A percentile compares a stretch with the other conserved stretches of the same genome.
phyloP scores from a whole-genome alignment of 139 green algal genomes.

The Nannochloris sp. region DNA sequence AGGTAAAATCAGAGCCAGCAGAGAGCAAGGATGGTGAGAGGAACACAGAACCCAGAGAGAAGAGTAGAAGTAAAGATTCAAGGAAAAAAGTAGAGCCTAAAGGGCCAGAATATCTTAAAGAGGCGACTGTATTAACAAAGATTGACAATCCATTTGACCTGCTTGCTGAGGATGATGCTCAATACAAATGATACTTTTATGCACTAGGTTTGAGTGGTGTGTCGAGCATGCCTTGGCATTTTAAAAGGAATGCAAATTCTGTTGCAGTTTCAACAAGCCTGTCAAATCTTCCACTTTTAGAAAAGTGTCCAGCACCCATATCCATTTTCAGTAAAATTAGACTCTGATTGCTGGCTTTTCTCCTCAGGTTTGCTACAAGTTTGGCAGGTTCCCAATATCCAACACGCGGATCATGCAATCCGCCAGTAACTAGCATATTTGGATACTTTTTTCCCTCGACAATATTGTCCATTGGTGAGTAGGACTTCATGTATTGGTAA shows the following conservation, averaged over 20 bases:
- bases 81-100: conserved; percentile 1
- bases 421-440: conserved; percentile 71
- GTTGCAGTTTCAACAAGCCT: conserved; percentile 48
- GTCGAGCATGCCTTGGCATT: conserved; percentile 24
- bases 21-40: neutral
- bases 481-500: conserved; percentile 81
- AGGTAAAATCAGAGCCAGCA: conserved; percentile 2
- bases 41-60: conserved; percentile 3
- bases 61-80: neutral
- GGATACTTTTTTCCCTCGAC: conserved; percentile 52
- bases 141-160: neutral
- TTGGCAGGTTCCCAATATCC: conserved; percentile 59
- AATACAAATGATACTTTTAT: neutral
- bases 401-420: conserved; percentile 77
- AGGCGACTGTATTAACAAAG: neutral
- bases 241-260: conserved; percentile 44
- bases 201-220: conserved; percentile 21
- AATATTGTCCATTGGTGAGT: conserved; percentile 89
- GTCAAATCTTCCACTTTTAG: conserved; percentile 51
- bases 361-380: conserved; percentile 69
- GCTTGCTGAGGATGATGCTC: neutral
- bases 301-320: conserved; percentile 62
- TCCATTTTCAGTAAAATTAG: conserved; percentile 49
- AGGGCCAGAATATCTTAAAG: neutral
- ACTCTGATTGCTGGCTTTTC: conserved; percentile 1